Conservation (phyloP, 257 asterid genomes). For the Eustoma russellianum region DNA sequence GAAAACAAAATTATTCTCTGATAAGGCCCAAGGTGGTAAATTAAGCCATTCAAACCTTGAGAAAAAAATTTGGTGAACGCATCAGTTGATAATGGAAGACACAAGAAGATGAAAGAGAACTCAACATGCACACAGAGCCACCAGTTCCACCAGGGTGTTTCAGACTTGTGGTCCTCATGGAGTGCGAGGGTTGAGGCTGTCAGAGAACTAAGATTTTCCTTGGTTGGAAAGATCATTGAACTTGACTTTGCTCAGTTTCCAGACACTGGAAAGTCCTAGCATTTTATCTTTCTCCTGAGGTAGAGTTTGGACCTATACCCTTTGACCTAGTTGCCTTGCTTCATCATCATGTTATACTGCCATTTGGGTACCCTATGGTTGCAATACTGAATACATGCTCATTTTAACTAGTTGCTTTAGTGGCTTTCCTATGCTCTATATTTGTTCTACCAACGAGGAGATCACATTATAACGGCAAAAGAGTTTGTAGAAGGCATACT, state of each 20-base stretch:
- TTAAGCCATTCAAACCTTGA: slow-evolving; percentile 20
- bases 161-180: slow-evolving; percentile 66
- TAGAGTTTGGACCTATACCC: no score
- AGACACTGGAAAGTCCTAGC: slow-evolving; percentile 35
- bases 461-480: no score
- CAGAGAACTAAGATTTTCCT: slow-evolving; percentile 66
- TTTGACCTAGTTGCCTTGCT: no score
- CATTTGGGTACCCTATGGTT: background rate
- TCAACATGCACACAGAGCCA: slow-evolving; percentile 17
- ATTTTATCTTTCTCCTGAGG: background rate
- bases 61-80: slow-evolving; percentile 16
- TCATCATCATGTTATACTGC: background rate
- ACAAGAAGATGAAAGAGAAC: slow-evolving; percentile 19
- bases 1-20: slow-evolving; percentile 30
- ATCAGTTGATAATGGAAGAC: slow-evolving; percentile 14
- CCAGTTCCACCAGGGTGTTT: slow-evolving; percentile 17
- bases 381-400: background rate
- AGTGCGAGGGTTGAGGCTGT: slow-evolving; percentile 76
- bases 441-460: no score
- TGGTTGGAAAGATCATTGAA: slow-evolving; percentile 50
- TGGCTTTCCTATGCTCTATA: no score
- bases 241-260: slow-evolving; percentile 26
- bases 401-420: no score
- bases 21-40: slow-evolving; percentile 23
- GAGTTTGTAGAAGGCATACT: no score